A percentile compares a stretch with the other conserved stretches of the same genome.
These are phyloP conservation scores for Annulohypoxylon truncatum DNA, from an alignment of 2,329 filamentous ascomycete genomes.

Conservation along the genomic window DNA sequence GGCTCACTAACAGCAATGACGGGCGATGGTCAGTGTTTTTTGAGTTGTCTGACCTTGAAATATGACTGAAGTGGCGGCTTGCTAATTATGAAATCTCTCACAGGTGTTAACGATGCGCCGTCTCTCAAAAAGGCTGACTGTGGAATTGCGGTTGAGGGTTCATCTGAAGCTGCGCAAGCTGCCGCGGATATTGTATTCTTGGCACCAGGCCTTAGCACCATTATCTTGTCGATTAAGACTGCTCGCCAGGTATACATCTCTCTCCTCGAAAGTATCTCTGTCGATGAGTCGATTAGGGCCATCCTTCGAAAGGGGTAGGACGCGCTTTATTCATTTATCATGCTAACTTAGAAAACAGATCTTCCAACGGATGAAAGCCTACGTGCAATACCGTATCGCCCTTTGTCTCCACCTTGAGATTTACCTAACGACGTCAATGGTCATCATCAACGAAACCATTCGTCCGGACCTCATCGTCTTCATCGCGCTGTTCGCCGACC, in stretches of 20 bases:
- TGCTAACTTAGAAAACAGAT: constrained; percentile 59
- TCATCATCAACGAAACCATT: constrained; percentile 83
- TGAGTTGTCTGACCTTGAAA: neutral
- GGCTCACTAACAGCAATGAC: constrained; percentile 81
- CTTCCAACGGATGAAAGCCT: constrained; percentile 83
- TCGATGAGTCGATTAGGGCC: neutral
- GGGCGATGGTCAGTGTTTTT: constrained; percentile 65
- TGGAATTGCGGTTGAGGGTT: constrained; percentile 78
- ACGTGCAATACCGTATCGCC: constrained; percentile 81
- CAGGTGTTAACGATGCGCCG: constrained; percentile 76
- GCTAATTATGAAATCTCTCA: constrained; percentile 9
- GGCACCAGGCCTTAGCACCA: constrained; percentile 76
- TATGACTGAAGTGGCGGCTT: neutral
- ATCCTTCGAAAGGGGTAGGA: neutral
- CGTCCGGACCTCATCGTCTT: constrained; percentile 80
- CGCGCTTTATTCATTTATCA: neutral
- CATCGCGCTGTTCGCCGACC: constrained; percentile 81
- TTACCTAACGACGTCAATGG: constrained; percentile 81
- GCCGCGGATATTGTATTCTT: constrained; percentile 81
- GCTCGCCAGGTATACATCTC: constrained; percentile 61
- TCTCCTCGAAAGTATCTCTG: neutral
- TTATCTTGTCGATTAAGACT: constrained; percentile 79
- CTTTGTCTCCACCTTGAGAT: constrained; percentile 80
- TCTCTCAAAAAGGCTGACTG: constrained; percentile 80
- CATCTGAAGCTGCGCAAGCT: constrained; percentile 77